Percentiles rank a stretch among this genome's conserved stretches.
These are phyloP conservation scores for Saccharomycopsis hybrid DNA, from an alignment of 1,139 yeast genomes.

Conservation along the genomic window DNA sequence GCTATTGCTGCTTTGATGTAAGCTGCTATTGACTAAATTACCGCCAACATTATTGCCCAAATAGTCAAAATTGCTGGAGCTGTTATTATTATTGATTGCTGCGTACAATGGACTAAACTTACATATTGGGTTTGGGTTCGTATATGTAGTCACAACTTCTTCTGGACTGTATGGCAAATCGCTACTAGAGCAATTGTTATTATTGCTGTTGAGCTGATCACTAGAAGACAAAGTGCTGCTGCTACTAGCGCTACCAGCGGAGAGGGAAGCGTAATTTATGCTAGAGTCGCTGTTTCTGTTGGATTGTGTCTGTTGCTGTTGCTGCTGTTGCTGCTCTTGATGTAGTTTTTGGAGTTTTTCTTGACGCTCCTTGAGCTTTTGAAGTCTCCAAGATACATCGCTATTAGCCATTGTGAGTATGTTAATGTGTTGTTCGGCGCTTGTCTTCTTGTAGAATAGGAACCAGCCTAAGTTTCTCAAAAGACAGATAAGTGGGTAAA, in stretches of 20 bases:
- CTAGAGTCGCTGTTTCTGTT: not conserved
- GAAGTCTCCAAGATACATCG: slow-evolving; percentile 12
- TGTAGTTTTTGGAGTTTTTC: not conserved
- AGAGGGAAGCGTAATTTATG: not conserved
- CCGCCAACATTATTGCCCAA: too few relatives aligned
- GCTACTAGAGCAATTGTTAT: too few relatives aligned
- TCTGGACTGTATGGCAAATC: not conserved
- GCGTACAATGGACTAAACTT: slow-evolving; percentile 11
- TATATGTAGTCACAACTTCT: slow-evolving; percentile 9
- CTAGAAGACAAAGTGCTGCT: too few relatives aligned
- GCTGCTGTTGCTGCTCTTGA: not conserved
- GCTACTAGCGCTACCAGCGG: not conserved
- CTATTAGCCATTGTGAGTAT: not conserved
- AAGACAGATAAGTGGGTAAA: too few relatives aligned
- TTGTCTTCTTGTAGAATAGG: too few relatives aligned
- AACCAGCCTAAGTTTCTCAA: too few relatives aligned
- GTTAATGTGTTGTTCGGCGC: too few relatives aligned
- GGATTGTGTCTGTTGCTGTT: not conserved
- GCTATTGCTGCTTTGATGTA: not conserved
- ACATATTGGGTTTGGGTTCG: slow-evolving; percentile 16
- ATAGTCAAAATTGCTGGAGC: too few relatives aligned
- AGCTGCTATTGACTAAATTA: too few relatives aligned
- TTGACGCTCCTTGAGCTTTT: slow-evolving; percentile 11
- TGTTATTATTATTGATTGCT: not conserved
- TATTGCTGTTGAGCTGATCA: not conserved